These are phyloP conservation scores for Alternaria gaisen DNA, from an alignment of 2,329 filamentous ascomycete species.

Conservation along the genomic window DNA sequence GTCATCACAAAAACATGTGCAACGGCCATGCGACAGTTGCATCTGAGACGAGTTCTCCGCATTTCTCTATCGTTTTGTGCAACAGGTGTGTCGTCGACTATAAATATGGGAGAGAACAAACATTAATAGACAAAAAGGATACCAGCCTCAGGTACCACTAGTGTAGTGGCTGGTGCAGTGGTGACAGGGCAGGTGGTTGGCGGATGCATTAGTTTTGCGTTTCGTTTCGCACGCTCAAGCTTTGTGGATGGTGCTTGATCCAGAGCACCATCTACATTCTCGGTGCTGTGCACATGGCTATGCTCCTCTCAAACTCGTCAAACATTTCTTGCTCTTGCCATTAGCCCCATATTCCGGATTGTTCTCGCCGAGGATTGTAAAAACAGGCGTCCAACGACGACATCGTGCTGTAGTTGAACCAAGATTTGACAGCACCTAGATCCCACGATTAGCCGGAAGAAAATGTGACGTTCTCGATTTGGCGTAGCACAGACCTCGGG, in stretches of 20 bases:
- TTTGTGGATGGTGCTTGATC: conserved; percentile 6
- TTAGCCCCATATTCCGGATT: neutral
- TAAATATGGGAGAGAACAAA: neutral
- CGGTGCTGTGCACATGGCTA: neutral
- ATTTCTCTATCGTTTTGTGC: neutral
- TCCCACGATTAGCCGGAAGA: conserved; percentile 2
- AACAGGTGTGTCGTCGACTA: neutral
- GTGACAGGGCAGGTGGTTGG: conserved; percentile 12
- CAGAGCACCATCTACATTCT: neutral
- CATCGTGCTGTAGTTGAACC: conserved; percentile 1
- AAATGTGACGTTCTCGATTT: conserved; percentile 4
- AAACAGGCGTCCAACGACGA: neutral
- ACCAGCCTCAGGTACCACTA: neutral
- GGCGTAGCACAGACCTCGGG: conserved; percentile 9
- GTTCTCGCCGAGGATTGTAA: neutral
- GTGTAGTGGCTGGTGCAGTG: conserved; percentile 5
- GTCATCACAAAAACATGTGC: neutral
- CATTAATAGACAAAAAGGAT: neutral
- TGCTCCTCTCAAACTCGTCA: neutral
- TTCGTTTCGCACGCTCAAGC: conserved; percentile 4
- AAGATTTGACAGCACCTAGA: neutral
- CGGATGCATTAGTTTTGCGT: conserved; percentile 1
- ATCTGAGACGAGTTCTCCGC: neutral
- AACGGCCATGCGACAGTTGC: neutral
- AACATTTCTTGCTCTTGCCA: neutral